phyloP scores from a whole-genome alignment of 2,329 filamentous ascomycete species.

The Aurifilum marmelostoma region DNA sequence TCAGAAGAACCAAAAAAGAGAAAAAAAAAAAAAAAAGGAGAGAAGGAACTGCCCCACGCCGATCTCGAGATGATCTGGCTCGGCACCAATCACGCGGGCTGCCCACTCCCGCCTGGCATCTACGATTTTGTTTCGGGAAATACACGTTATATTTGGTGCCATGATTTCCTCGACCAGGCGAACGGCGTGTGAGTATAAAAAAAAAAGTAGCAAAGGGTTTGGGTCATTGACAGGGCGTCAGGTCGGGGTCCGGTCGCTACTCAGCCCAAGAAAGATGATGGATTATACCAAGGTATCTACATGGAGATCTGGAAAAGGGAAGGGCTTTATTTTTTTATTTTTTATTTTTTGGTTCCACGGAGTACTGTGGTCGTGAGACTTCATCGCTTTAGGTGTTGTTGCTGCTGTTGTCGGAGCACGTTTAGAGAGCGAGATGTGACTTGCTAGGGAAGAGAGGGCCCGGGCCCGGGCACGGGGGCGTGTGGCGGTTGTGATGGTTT shows the following conservation, averaged over 20 bases:
- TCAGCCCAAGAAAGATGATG: conserved; percentile 23
- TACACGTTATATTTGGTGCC: conserved; percentile 17
- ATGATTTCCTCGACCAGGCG: conserved; percentile 27
- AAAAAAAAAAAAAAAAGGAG: background rate
- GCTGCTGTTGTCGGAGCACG: background rate
- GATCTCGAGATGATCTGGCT: conserved; percentile 15
- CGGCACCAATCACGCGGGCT: conserved; percentile 2
- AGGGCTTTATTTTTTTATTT: no score
- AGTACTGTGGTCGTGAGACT: conserved; percentile 15
- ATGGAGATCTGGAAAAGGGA: conserved; percentile 27
- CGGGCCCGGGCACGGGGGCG: background rate
- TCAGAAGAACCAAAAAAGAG: background rate
- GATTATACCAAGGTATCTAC: conserved; percentile 20
- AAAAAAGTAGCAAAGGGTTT: background rate
- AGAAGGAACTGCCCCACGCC: background rate
- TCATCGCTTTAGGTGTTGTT: background rate
- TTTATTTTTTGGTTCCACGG: conserved; percentile 23
- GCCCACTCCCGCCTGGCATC: conserved; percentile 11
- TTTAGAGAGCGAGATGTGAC: background rate
- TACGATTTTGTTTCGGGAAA: conserved; percentile 17
- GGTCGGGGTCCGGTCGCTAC: conserved; percentile 23
- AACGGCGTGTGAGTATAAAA: conserved; percentile 27
- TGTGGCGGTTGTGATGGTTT: background rate
- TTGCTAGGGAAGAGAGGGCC: background rate
- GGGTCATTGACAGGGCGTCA: conserved; percentile 27